Conservation (phyloP, 257 asterid species). For the Solanum bulbocastanum region DNA sequence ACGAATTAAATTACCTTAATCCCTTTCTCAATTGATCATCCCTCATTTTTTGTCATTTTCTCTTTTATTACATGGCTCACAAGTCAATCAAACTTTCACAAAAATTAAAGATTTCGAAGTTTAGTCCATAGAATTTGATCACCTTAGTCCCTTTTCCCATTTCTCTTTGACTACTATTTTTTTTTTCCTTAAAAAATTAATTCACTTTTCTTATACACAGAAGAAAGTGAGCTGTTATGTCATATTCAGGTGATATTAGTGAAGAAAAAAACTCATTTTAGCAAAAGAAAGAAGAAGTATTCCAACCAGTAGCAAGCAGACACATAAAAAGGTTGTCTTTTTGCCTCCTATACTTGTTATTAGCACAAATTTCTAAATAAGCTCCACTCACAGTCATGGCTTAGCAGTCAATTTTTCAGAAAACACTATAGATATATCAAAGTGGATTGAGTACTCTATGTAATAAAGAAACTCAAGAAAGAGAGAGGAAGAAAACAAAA, state of each 20-base stretch:
- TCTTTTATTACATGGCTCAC: background rate
- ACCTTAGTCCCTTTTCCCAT: background rate
- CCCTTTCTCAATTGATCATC: background rate
- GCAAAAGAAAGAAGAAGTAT: background rate
- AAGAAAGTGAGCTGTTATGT: background rate
- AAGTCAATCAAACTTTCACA: background rate
- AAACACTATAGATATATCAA: background rate
- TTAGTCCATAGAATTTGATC: too few species aligned
- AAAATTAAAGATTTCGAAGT: background rate
- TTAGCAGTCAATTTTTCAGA: background rate
- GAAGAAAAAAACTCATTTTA: background rate
- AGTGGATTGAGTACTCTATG: background rate
- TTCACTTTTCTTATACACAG: background rate
- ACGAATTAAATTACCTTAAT: background rate
- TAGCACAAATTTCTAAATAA: background rate
- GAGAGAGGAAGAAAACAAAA: background rate
- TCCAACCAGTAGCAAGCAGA: background rate
- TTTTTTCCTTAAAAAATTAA: background rate
- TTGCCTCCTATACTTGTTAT: background rate
- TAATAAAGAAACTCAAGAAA: background rate
- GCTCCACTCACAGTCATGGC: background rate
- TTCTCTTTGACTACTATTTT: background rate
- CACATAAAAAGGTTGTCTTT: background rate
- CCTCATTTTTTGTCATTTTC: background rate
- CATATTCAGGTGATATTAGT: background rate